Evolutionary conservation across 139 green algal genomes (phyloP).

Genomic region (Chlamydomonas sp.): DNA sequence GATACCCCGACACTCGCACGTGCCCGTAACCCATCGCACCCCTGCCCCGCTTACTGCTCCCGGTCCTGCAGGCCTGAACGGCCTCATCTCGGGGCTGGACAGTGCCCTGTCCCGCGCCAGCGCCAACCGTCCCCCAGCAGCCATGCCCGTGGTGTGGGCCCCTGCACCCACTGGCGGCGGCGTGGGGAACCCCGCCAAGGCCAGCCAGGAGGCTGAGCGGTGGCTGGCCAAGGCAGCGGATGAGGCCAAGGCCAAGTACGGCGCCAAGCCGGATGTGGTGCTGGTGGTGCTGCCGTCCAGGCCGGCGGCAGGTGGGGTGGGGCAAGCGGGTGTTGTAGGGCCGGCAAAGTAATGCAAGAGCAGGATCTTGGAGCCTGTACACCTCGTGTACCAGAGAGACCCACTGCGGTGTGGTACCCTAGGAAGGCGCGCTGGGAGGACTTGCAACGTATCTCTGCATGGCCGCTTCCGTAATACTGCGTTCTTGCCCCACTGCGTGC

Average conservation of each 20-base stretch:
- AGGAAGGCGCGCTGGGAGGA: too few species aligned
- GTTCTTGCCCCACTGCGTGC: neutral
- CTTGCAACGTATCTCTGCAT: too few species aligned
- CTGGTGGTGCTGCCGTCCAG: slow-evolving; percentile 44
- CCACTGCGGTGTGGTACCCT: too few species aligned
- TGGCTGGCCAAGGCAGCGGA: neutral
- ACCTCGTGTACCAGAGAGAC: too few species aligned
- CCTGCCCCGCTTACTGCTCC: too few species aligned
- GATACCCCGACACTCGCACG: too few species aligned
- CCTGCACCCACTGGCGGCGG: too few species aligned
- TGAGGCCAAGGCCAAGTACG: neutral
- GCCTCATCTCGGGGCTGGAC: neutral
- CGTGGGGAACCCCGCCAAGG: too few species aligned
- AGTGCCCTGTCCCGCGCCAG: neutral
- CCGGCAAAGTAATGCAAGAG: neutral
- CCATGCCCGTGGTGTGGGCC: slow-evolving; percentile 22
- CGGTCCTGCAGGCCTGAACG: too few species aligned
- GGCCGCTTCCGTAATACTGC: slow-evolving; percentile 14
- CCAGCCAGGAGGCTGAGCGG: neutral
- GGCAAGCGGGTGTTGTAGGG: neutral
- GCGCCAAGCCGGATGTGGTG: slow-evolving; percentile 32
- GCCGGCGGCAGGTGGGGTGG: neutral
- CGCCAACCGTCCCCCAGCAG: neutral
- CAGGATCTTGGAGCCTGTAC: too few species aligned
- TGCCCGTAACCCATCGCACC: too few species aligned